Base-by-base conservation (phyloP, 441 rosid species). In the Gossypium davidsonii region DNA sequence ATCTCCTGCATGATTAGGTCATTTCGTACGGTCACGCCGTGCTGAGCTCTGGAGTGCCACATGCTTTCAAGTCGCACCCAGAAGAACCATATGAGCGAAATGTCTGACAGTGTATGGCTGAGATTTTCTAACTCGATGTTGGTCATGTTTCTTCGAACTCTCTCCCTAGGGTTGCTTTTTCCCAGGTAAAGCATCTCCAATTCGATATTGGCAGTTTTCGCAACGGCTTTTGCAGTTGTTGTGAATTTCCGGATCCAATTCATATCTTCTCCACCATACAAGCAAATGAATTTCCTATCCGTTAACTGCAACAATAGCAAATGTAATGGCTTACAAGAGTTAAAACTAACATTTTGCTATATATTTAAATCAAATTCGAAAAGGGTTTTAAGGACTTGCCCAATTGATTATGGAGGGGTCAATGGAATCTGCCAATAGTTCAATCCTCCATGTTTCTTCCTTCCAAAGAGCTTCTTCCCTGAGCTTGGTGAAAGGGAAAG, bases 401-500 rank as follows among this genome's bases (percentile, higher is more conserved):
- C 87, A 84, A 34, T 1, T 10, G 46, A 70, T 49, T 10, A 82
- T 70, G 8, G 37, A 0, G 0, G 83, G 78, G 6, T 86, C 84
- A 14, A 86, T 52, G 6, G 55, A 14, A 75, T 83, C 84, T 0
- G 80, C 81, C 14, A 86, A 51, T 21, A 86, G 69, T 31, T 82
- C 86, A 3, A 86, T 76, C 64, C 51, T 48, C 87, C 87, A 86
- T 12, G 75, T 72, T 58, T 79, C 83, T 14, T 71, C 86, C 73
- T 75, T 80, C 87, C 89, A 83, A 7, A 86, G 79, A n/a, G 76
- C 65, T 69, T 84, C 82, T 73, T 86, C 89, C 74, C 79, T 78
- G 2, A 42, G 7, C 2, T 79, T 78, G 3, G 80, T 82, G 74
- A 84, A 84, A 34, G 87, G 86, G 73, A 63, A 81, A 2, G 85